These are phyloP conservation scores for Mesembryanthemum crystallinum DNA, from an alignment of 148 eudicot genomes.

Conservation along the genomic window DNA sequence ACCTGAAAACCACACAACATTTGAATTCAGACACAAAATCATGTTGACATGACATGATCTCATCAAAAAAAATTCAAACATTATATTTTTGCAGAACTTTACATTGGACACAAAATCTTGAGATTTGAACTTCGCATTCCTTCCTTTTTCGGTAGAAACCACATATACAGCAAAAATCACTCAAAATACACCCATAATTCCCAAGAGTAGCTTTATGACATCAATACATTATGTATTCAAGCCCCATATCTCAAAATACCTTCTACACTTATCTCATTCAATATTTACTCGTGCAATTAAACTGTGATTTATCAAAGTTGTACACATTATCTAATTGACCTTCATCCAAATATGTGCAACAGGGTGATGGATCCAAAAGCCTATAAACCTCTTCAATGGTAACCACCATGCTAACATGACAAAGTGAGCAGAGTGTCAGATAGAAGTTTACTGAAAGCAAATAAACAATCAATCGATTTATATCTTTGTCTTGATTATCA, in stretches of 20 bases:
- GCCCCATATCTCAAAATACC: too few species aligned
- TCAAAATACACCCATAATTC: too few species aligned
- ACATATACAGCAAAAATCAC: too few species aligned
- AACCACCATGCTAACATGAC: background rate
- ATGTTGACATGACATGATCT: background rate
- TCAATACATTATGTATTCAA: too few species aligned
- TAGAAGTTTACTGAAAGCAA: too few species aligned
- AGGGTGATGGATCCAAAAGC: background rate
- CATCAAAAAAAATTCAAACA: background rate
- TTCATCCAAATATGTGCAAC: background rate
- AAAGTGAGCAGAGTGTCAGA: too few species aligned
- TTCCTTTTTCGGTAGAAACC: too few species aligned
- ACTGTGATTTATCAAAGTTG: background rate
- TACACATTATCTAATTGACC: background rate
- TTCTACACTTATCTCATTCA: too few species aligned
- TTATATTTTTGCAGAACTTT: background rate
- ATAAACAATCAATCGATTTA: too few species aligned
- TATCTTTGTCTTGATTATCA: too few species aligned
- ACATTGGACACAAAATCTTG: background rate
- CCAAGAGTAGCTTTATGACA: too few species aligned
- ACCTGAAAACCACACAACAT: conserved; percentile 27
- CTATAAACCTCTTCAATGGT: background rate
- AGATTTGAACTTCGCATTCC: too few species aligned
- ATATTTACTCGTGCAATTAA: background rate
- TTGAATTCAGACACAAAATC: background rate